phyloP scores from a whole-genome alignment of 768 basidiomycete genomes.

The Dioszegia crocea region DNA sequence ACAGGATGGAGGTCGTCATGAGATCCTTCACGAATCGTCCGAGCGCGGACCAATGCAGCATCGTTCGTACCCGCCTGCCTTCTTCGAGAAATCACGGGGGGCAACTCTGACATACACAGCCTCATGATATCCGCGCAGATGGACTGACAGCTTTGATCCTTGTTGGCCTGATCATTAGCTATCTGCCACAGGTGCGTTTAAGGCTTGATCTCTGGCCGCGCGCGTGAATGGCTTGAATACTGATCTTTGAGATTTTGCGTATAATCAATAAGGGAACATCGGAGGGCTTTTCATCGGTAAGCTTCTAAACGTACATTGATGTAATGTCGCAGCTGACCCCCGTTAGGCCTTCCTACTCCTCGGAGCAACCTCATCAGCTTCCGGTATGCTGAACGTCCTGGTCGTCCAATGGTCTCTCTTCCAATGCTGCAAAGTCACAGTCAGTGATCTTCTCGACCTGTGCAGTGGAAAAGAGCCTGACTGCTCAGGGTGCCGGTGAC shows the following conservation, averaged over 20 bases:
- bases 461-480: too few species aligned
- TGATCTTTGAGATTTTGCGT: constrained; percentile 60
- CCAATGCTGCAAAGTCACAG: constrained; percentile 72
- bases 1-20: too few species aligned
- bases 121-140: constrained; percentile 69
- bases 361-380: constrained; percentile 76
- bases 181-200: constrained; percentile 67
- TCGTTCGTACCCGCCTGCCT: not conserved
- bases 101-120: constrained; percentile 51
- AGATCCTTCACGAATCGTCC: not conserved
- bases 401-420: constrained; percentile 79
- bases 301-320: too few species aligned
- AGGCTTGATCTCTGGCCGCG: not conserved
- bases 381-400: constrained; percentile 80
- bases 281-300: constrained; percentile 76
- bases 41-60: not conserved
- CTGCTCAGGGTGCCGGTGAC: constrained; percentile 58
- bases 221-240: not conserved
- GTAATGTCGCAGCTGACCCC: not conserved
- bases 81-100: not conserved
- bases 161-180: constrained; percentile 72
- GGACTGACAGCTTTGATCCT: constrained; percentile 63
- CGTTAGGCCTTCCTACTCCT: constrained; percentile 71
- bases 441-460: constrained; percentile 41
- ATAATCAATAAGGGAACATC: constrained; percentile 75